Base-by-base conservation (phyloP, 768 basidiomycete species). In the Mycena indigotica region DNA sequence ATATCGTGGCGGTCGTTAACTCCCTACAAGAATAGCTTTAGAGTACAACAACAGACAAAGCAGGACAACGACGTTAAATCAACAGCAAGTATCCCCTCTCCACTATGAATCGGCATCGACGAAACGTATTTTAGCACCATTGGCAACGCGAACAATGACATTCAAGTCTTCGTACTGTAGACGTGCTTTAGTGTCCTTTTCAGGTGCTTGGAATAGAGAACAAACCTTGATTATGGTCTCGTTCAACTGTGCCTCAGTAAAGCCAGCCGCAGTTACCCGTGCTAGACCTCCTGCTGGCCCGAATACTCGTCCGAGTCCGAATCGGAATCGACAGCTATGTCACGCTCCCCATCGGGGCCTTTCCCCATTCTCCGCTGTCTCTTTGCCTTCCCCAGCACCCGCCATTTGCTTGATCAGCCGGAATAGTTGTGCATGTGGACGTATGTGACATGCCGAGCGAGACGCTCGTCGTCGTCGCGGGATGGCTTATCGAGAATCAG, bases 371-470 rank as follows among this genome's bases (percentile, higher is more conserved):
- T 79, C 69, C 80, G 83, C 58, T 75, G 70, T 41, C 72, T 73
- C 53, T 74, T 75, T 41, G 61, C 66, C 53, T 58, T 63, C 26
- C 63, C 77, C 74, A 41, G 72, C 67, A 50, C 71, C 75, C 65
- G 82, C 81, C 92, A 98, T 95, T 26, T 85, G 84, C 73, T 92
- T 95, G 77, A 99, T 89, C 62, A 98, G 80, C 30, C 95, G 81
- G 75, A 89, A 95, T 70, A 98, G 58, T 89, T 94, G 74, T 93
- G 83, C 97, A 98, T 98, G 71, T 99, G 97, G 23, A 99, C 97
- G 68, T 95, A 88, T 1, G 97, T 97, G 65, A 99, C 94, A 74
- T 99, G 97, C 70, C 95, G 88, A 15, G 97, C 97, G 4, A 99
- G 82, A 50, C 95, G 83, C 69, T 98, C 96, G 66, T 99, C 97